phyloP scores from a whole-genome alignment of 2,329 filamentous ascomycete genomes.

The Dryadomyces quercivorus region DNA sequence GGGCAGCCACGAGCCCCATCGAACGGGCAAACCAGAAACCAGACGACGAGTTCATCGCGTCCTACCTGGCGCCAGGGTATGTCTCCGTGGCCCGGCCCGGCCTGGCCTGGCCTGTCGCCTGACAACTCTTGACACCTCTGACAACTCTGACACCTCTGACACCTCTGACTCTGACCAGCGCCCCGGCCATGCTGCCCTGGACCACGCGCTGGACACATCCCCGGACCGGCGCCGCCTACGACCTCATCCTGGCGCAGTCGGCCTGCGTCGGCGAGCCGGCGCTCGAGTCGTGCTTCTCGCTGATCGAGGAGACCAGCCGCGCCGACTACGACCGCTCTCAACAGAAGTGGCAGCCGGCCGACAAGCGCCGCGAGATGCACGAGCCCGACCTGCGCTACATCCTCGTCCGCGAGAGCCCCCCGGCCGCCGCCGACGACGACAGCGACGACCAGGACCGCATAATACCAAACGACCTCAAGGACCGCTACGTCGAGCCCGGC shows the following conservation, averaged over 20 bases:
- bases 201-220: constrained; percentile 38
- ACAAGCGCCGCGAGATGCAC: constrained; percentile 57
- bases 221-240: constrained; percentile 25
- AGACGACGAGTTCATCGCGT: constrained; percentile 34
- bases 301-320: constrained; percentile 52
- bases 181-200: constrained; percentile 13
- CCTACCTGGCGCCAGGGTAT: constrained; percentile 36
- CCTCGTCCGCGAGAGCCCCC: constrained; percentile 27
- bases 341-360: constrained; percentile 47
- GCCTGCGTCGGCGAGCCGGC: constrained; percentile 28
- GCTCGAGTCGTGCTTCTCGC: constrained; percentile 37
- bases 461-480: not conserved
- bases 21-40: constrained; percentile 34
- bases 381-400: constrained; percentile 57
- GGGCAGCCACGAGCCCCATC: constrained; percentile 23
- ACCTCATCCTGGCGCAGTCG: constrained; percentile 30
- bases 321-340: constrained; percentile 51
- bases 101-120: too few relatives aligned
- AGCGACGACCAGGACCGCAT: not conserved
- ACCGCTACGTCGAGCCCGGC: not conserved
- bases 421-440: not conserved
- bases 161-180: not conserved
- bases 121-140: too few relatives aligned
- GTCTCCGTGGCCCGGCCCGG: too few relatives aligned
- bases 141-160: too few relatives aligned